A percentile compares a stretch with the other conserved stretches of the same genome.
These are phyloP conservation scores for Fusarium beomiforme DNA, from an alignment of 2,329 filamentous ascomycete species.

Conservation along the genomic window DNA sequence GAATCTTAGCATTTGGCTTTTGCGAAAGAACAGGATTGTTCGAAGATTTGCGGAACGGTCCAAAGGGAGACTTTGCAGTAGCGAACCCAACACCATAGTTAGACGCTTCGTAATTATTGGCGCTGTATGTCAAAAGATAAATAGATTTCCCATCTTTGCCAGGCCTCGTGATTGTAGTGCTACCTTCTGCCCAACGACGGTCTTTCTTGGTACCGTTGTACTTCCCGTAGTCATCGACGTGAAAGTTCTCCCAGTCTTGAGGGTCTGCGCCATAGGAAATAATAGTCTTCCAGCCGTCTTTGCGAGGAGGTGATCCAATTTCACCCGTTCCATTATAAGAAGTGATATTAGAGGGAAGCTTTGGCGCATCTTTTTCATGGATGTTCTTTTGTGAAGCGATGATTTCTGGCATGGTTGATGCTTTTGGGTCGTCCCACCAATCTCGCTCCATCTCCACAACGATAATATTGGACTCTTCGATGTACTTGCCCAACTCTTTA, in stretches of 20 bases:
- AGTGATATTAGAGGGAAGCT: slow-evolving; percentile 44
- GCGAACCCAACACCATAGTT: slow-evolving; percentile 51
- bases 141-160: slow-evolving; percentile 38
- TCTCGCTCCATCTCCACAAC: slow-evolving; percentile 47
- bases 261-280: slow-evolving; percentile 50
- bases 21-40: slow-evolving; percentile 48
- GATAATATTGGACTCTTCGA: slow-evolving; percentile 52
- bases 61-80: slow-evolving; percentile 45
- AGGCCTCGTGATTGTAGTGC: slow-evolving; percentile 43
- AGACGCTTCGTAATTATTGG: slow-evolving; percentile 51
- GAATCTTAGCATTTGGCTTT: slow-evolving; percentile 39
- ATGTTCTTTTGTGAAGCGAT: slow-evolving; percentile 42
- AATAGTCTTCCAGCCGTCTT: slow-evolving; percentile 51
- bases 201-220: slow-evolving; percentile 50
- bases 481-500: slow-evolving; percentile 46
- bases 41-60: slow-evolving; percentile 47
- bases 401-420: slow-evolving; percentile 49
- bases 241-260: slow-evolving; percentile 50
- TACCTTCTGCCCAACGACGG: slow-evolving; percentile 50
- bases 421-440: slow-evolving; percentile 50
- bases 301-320: slow-evolving; percentile 47
- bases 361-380: slow-evolving; percentile 41
- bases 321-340: slow-evolving; percentile 50
- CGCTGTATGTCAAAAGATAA: slow-evolving; percentile 42
- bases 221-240: slow-evolving; percentile 47